Conservation (phyloP, 208 protist genomes). For the Naegleria gruberi region DNA sequence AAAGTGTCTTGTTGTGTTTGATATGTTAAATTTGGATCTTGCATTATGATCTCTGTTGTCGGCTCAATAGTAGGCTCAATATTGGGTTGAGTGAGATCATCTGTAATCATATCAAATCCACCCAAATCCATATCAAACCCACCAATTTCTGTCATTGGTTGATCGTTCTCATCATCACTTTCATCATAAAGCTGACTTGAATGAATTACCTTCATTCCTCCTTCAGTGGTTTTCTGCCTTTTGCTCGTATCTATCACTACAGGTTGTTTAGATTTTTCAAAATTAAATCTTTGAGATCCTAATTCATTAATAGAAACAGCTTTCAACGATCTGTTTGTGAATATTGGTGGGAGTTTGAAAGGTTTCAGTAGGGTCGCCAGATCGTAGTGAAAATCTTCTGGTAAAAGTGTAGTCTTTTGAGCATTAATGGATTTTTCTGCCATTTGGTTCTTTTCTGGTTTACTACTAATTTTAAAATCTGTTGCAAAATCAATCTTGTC, state of each 20-base stretch:
- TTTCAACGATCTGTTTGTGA: not conserved
- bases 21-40: not conserved
- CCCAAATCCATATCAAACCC: not conserved
- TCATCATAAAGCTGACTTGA: not conserved
- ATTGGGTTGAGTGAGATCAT: not conserved
- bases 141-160: not conserved
- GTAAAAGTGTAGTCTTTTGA: not conserved
- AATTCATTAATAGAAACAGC: not conserved
- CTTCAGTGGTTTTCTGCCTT: not conserved
- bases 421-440: not conserved
- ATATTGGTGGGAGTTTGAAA: not conserved
- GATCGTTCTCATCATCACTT: not conserved
- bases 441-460: not conserved
- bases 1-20: not conserved
- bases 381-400: not conserved
- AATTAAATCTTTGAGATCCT: not conserved
- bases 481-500: not conserved
- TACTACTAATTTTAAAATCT: not conserved
- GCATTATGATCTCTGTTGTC: not conserved
- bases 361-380: not conserved
- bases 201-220: not conserved
- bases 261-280: too few species aligned
- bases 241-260: not conserved
- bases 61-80: not conserved
- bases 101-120: not conserved